These are phyloP conservation scores for Rachicladosporium sp. DNA, from an alignment of 2,329 filamentous ascomycete genomes.

Conservation along the genomic window DNA sequence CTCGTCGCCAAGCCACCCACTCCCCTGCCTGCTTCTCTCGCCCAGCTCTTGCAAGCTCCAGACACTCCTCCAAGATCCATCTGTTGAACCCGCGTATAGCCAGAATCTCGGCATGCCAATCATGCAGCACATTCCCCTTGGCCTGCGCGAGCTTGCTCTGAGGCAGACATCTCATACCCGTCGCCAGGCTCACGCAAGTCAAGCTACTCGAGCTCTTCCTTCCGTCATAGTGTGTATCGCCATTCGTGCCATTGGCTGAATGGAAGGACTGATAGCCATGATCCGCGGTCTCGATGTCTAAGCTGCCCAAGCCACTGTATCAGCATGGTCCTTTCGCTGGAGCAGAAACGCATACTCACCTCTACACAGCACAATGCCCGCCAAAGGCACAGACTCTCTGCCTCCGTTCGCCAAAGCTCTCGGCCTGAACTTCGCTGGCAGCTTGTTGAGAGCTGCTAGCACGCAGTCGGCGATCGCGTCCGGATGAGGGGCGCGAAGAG, in stretches of 20 bases:
- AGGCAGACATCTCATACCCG: slow-evolving; percentile 92
- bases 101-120: slow-evolving; percentile 88
- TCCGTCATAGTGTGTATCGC: too few species aligned
- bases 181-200: slow-evolving; percentile 43
- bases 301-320: slow-evolving; percentile 5
- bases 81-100: slow-evolving; percentile 68
- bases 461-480: slow-evolving; percentile 44
- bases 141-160: slow-evolving; percentile 54
- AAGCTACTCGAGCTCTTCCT: slow-evolving; percentile 3
- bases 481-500: slow-evolving; percentile 7
- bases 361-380: slow-evolving; percentile 65
- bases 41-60: slow-evolving; percentile 24
- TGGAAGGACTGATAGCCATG: not conserved
- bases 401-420: slow-evolving; percentile 53
- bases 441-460: slow-evolving; percentile 54
- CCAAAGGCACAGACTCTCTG: slow-evolving; percentile 84
- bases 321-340: not conserved
- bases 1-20: slow-evolving; percentile 15
- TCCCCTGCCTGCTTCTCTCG: slow-evolving; percentile 4
- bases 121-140: slow-evolving; percentile 69
- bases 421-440: slow-evolving; percentile 74
- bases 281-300: not conserved
- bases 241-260: not conserved
- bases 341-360: slow-evolving; percentile 28
- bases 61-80: slow-evolving; percentile 60